Conservation (phyloP, 495 filamentous ascomycete genomes). For the Corynascus novoguineensis region DNA sequence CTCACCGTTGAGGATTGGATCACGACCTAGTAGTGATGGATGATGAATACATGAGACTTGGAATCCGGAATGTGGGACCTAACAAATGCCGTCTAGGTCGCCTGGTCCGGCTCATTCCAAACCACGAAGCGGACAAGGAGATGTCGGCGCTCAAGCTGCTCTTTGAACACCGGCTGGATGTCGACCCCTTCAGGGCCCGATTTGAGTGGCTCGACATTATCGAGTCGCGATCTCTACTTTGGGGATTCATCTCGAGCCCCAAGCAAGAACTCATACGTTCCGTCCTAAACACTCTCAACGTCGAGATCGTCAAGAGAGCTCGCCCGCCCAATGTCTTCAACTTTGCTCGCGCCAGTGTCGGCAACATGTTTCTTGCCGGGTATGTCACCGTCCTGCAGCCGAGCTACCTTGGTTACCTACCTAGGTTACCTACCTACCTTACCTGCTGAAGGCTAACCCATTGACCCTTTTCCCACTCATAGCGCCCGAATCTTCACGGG, state of each 20-base stretch:
- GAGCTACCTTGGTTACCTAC: background rate
- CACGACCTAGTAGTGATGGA: no score
- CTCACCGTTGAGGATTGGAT: no score
- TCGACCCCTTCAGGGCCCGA: constrained; percentile 47
- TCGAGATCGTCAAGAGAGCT: constrained; percentile 84
- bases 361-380: constrained; percentile 86
- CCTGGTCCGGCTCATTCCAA: constrained; percentile 83
- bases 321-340: constrained; percentile 76
- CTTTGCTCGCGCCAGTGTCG: constrained; percentile 83
- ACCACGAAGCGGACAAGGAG: constrained; percentile 53
- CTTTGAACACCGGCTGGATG: constrained; percentile 78
- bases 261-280: constrained; percentile 90
- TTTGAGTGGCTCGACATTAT: constrained; percentile 86
- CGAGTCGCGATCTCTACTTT: constrained; percentile 69
- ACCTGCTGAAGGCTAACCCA: no score
- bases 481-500: constrained; percentile 75
- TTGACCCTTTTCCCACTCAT: background rate
- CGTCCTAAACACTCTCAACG: constrained; percentile 78
- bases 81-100: constrained; percentile 37
- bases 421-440: background rate
- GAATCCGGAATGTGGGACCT: constrained; percentile 52
- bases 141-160: constrained; percentile 66
- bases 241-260: constrained; percentile 67
- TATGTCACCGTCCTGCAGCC: constrained; percentile 13
- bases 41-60: background rate